Evolutionary conservation across 2,329 filamentous ascomycete genomes (phyloP), one percentile per base, ranked within the genome.

Genomic region (Alternaria arborescens): DNA sequence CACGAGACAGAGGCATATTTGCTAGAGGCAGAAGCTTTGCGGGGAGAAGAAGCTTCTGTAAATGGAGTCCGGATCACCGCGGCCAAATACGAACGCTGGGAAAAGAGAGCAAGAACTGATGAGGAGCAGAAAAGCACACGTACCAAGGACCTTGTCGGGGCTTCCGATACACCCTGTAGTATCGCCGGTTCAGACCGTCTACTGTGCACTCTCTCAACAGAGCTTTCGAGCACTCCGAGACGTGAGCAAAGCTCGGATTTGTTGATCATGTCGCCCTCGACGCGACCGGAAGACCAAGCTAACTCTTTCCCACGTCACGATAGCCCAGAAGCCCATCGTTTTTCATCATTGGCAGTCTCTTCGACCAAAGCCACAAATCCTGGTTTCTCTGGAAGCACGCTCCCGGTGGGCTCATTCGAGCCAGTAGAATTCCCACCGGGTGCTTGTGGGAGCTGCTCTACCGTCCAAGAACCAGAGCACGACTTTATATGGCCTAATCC

Each of bases 111-210:
- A 20, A 40, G 8, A 2, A 40, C 20, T 20, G n/a, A 20, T 20
- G 5, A 20, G 3, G 0, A 40, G 2, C n/a, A 40, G n/a, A 20
- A 40, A 14, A 6, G 32, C 38, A 40, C n/a, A 20, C 38, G 0
- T 40, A 40, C 38, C 8, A 20, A 11, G 38, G 4, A 11, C 4
- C 1, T 20, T 2, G 8, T 18, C 7, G 8, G 5, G 11, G n/a
- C 16, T 8, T 18, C 12, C 2, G 8, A 40, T 20, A 20, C 8
- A 18, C n/a, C 38, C 10, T 40, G 8, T 8, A 11, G 18, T 20
- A 0, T 18, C 8, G 6, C n/a, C 8, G 3, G 4, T 11, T 3
- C 4, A 20, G 10, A 8, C 0, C 4, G 4, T 40, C 2, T 20
- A 11, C 1, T 10, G 4, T 18, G 1, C 4, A 40, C 4, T 20